A percentile compares a stretch with the other conserved stretches of the same genome.
Conservation (phyloP, 2,329 filamentous ascomycete species). For the Macrophomina pseudophaseolina region DNA sequence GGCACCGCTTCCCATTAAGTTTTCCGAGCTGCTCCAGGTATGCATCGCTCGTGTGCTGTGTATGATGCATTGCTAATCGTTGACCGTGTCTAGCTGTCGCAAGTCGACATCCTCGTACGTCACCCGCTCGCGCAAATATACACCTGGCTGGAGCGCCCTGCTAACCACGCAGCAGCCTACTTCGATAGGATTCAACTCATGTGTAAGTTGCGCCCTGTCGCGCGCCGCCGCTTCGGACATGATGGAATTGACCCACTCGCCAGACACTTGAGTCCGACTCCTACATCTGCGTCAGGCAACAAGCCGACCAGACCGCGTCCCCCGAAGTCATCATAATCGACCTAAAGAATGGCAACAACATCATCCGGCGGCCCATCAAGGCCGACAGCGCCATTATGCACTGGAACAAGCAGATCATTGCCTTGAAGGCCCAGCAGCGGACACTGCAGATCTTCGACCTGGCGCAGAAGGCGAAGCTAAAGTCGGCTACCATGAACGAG, state of each 20-base stretch:
- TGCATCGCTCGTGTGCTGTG: constrained; percentile 30
- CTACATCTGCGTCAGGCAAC: constrained; percentile 94
- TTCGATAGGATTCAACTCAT: constrained; percentile 86
- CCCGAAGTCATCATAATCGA: constrained; percentile 97
- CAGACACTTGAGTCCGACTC: constrained; percentile 98
- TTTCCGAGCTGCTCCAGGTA: constrained; percentile 87
- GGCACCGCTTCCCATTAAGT: constrained; percentile 86
- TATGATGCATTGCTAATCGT: constrained; percentile 37
- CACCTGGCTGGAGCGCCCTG: constrained; percentile 26
- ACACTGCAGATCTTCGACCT: constrained; percentile 99
- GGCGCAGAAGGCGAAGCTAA: constrained; percentile 89
- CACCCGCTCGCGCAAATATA: constrained; percentile 23
- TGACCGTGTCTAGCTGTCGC: constrained; percentile 46
- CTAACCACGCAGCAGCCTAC: constrained; percentile 57
- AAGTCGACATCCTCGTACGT: constrained; percentile 56
- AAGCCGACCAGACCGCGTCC: constrained; percentile 74
- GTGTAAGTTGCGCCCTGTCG: constrained; percentile 61
- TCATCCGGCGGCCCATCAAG: constrained; percentile 94
- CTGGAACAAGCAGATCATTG: constrained; percentile 94
- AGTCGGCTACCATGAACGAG: constrained; percentile 94
- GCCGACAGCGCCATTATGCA: constrained; percentile 99
- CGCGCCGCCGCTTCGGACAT: not conserved
- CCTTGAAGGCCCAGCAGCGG: constrained; percentile 89
- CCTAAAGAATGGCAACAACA: constrained; percentile 96
- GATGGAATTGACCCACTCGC: constrained; percentile 29